Conservation (phyloP, 768 basidiomycete genomes). For the Phaeotremella skinneri region DNA sequence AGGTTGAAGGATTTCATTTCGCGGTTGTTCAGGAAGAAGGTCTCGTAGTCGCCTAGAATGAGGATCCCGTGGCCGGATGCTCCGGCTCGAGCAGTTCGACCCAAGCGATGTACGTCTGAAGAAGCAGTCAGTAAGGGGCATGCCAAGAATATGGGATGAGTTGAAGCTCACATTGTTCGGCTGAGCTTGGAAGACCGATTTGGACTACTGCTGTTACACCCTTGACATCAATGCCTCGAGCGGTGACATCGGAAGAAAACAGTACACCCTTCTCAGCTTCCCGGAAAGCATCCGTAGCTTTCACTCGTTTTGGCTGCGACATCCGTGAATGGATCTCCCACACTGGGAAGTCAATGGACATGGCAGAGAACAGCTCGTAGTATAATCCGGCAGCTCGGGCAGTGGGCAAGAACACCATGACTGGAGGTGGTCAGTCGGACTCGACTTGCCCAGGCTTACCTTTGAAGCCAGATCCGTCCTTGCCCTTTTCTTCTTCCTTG, state of each 20-base stretch:
- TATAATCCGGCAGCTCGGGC: slow-evolving; percentile 60
- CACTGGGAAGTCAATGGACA: slow-evolving; percentile 42
- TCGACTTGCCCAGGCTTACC: slow-evolving; percentile 19
- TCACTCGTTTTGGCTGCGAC: slow-evolving; percentile 57
- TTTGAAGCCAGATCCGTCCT: slow-evolving; percentile 28
- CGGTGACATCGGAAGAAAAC: slow-evolving; percentile 54
- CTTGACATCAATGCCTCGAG: slow-evolving; percentile 69
- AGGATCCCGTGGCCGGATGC: slow-evolving; percentile 58
- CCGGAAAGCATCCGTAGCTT: slow-evolving; percentile 59
- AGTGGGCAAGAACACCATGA: slow-evolving; percentile 68
- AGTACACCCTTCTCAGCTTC: slow-evolving; percentile 54
- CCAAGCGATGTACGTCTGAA: slow-evolving; percentile 54
- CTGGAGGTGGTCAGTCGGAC: slow-evolving; percentile 18
- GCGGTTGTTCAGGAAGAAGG: slow-evolving; percentile 55
- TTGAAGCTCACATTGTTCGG: slow-evolving; percentile 50
- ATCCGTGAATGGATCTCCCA: slow-evolving; percentile 63
- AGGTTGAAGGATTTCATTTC: slow-evolving; percentile 56
- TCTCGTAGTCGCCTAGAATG: slow-evolving; percentile 59
- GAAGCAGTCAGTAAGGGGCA: background rate
- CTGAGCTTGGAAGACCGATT: slow-evolving; percentile 51
- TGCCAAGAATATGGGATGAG: background rate
- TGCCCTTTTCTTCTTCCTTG: slow-evolving; percentile 21
- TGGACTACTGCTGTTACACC: slow-evolving; percentile 65
- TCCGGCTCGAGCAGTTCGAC: slow-evolving; percentile 55
- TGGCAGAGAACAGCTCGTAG: slow-evolving; percentile 42